Evolutionary conservation across 1,284 basidiomycete genomes (phyloP).

Genomic region (Ganoderma lucidum): DNA sequence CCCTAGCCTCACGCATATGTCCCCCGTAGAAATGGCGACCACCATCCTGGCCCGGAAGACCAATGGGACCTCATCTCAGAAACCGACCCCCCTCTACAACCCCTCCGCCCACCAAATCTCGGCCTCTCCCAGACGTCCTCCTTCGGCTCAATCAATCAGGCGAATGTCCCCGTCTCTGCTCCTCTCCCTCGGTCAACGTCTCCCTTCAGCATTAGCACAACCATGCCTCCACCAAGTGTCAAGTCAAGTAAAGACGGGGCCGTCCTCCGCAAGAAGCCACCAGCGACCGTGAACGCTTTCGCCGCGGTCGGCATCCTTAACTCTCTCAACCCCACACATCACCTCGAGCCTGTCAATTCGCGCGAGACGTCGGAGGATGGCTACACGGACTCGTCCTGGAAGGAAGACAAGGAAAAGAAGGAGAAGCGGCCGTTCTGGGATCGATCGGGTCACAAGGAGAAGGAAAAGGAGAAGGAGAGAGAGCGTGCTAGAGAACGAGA

Average conservation of each 20-base stretch:
- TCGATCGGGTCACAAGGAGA: slow-evolving; percentile 43
- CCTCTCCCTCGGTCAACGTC: slow-evolving; percentile 49
- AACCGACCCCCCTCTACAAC: slow-evolving; percentile 33
- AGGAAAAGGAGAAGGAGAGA: slow-evolving; percentile 33
- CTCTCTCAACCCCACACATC: slow-evolving; percentile 60
- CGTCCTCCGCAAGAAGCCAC: slow-evolving; percentile 44
- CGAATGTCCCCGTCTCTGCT: slow-evolving; percentile 24
- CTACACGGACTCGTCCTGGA: slow-evolving; percentile 43
- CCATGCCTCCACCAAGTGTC: slow-evolving; percentile 34
- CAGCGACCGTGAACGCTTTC: slow-evolving; percentile 34
- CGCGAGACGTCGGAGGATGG: slow-evolving; percentile 39
- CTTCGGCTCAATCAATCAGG: slow-evolving; percentile 51
- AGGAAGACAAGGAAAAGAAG: slow-evolving; percentile 51
- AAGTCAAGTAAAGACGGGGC: slow-evolving; percentile 34
- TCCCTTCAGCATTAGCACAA: slow-evolving; percentile 47
- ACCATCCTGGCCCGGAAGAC: slow-evolving; percentile 47
- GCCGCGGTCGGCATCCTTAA: slow-evolving; percentile 63
- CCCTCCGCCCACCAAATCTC: slow-evolving; percentile 42
- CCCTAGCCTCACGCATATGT: slow-evolving; percentile 28
- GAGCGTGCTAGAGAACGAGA: slow-evolving; percentile 38
- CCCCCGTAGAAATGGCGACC: slow-evolving; percentile 37
- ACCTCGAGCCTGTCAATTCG: slow-evolving; percentile 32
- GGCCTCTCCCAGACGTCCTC: slow-evolving; percentile 49
- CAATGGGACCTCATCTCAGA: slow-evolving; percentile 57
- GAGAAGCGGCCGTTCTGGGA: slow-evolving; percentile 64